Evolutionary conservation across 2,329 filamentous ascomycete genomes (phyloP).

Genomic region (Calonectria hawksworthii): DNA sequence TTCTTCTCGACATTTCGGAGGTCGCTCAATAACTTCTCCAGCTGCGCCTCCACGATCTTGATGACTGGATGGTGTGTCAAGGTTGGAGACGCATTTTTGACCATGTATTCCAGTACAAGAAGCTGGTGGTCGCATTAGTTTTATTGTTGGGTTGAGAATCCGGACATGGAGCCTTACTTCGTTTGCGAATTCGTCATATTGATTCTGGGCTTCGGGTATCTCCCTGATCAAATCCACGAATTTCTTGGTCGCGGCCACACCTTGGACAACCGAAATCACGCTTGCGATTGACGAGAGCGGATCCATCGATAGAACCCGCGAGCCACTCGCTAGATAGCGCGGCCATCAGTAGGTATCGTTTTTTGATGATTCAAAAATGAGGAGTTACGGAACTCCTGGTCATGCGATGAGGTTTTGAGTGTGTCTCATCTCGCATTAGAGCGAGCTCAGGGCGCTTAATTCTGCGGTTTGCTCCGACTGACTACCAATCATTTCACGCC

Average conservation of each 20-base stretch:
- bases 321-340: not conserved
- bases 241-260: conserved; percentile 36
- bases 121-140: not conserved
- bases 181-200: conserved; percentile 36
- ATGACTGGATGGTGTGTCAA: not conserved
- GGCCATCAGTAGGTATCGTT: not conserved
- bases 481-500: not conserved
- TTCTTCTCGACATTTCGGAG: conserved; percentile 7
- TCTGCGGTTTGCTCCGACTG: not conserved
- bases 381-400: not conserved
- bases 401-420: not conserved
- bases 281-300: not conserved
- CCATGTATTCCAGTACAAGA: not conserved
- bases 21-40: not conserved
- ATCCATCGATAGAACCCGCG: not conserved
- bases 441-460: not conserved
- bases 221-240: conserved; percentile 52
- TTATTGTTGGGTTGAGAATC: not conserved
- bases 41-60: not conserved
- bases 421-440: not conserved
- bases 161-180: not conserved
- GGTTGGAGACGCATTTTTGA: not conserved
- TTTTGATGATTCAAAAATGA: not conserved
- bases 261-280: not conserved
- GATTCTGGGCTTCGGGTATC: conserved; percentile 51